Base-by-base conservation (phyloP, 345 rosid species). In the Eucalyptus virginea region DNA sequence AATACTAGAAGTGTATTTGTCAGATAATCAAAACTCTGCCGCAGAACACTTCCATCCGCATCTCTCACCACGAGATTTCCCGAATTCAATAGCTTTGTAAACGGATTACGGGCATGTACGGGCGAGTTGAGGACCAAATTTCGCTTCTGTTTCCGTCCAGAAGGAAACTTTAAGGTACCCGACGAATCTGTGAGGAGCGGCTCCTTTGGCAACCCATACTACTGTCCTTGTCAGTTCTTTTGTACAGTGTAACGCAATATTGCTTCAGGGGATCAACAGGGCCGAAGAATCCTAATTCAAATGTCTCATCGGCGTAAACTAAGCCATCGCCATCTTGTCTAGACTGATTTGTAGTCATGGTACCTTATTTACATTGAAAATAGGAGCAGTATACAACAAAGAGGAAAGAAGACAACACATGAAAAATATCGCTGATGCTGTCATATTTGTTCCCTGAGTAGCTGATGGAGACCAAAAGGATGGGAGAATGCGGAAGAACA, bases 1-100 rank as follows among this genome's bases (percentile, higher is more conserved):
- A 15, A 49, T 5, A 14, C 6, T 14, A 49, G 5, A 49, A 49
- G 50, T 5, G 93, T 92, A 50, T 94, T 91, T 30, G 91, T 48
- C 3, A 92, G 94, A 77, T 93, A 86, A 90, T 95, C 97, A 86
- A 94, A 95, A 88, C 96, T 94, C 90, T 95, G 95, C 97, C 96
- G 93, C 30, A 93, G 87, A 49, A 49, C 50, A 49, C 50, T 49
- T 49, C 50, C 50, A 49, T 49, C 50, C 17, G 15, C 50, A 49
- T 49, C 50, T 49, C 50, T 49, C 50, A 49, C 50, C 50, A 49
- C 5, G 50, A 49, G 50, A 49, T 49, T 49, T 14, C 50, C 50
- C 17, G 5, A 49, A 13, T 49, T 15, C 50, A 5, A 49, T 15
- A 49, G 50, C 6, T 49, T 13, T 49, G 50, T 5, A 49, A 49